Base-by-base conservation (phyloP, 1,284 basidiomycete genomes). In the Anthracocystis walkeri region DNA sequence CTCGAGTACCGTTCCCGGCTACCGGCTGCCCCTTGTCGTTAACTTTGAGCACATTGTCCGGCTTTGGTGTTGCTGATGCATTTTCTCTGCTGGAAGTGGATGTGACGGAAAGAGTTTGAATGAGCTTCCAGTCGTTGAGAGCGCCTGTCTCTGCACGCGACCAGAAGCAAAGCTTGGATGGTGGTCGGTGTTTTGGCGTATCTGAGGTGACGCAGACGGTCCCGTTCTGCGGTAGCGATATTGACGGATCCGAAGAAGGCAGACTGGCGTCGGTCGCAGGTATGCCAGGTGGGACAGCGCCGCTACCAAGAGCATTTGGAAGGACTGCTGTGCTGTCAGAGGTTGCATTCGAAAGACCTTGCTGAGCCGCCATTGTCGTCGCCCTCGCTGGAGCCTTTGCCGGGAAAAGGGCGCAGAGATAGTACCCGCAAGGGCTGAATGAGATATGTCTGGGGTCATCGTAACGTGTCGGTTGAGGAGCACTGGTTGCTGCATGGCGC, bases 391-490 rank as follows among this genome's bases (percentile, higher is more conserved):
- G 58, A 27, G 20, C 4, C 7, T 31, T 18, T 4, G 29, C n/a
- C 0, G 58, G 62, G 29, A 77, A 77, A 46, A 57, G 64, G 6
- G 75, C 75, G 45, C 65, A 68, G 2, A 77, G 62, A 41, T 66
- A 69, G 60, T 61, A 77, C 20, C 75, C 75, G 52, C 75, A 77
- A 2, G 62, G 70, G 53, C 75, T 77, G 61, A 77, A 77, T 10
- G 62, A 58, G 51, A 77, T 73, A 41, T 63, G 46, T 41, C 21
- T 55, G 5, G 74, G 68, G 45, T 72, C 74, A 40, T 51, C 58
- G 21, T 64, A 71, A 38, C 38, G 38, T 20, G 41, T 45, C 5
- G 52, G n/a, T 14, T 23, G 44, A 7, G 29, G n/a, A 10, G 54
- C 42, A 14, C n/a, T 18, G 44, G 35, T 20, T 18, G 38, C 11